Percentiles rank a stretch among this genome's conserved stretches.
These are phyloP conservation scores for Cystobasidium slooffiae DNA, from an alignment of 1,284 basidiomycete species.

Conservation along the genomic window DNA sequence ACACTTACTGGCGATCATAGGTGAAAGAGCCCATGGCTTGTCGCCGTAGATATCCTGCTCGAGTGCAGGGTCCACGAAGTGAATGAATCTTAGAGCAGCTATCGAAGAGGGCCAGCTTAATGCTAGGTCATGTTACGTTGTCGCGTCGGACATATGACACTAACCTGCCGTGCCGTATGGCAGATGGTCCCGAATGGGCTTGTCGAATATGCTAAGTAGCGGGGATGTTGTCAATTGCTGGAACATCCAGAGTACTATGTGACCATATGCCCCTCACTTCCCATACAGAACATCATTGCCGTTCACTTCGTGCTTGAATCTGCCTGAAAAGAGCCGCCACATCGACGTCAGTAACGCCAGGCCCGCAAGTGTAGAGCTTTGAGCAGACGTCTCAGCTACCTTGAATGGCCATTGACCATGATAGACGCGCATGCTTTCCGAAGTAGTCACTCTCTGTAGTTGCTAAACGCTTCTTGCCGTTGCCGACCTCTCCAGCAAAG, in stretches of 20 bases:
- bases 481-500: slow-evolving; percentile 34
- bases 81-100: slow-evolving; percentile 50
- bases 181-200: slow-evolving; percentile 42
- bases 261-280: slow-evolving; percentile 3
- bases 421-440: slow-evolving; percentile 30
- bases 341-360: slow-evolving; percentile 11
- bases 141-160: neutral
- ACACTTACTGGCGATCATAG: slow-evolving; percentile 49
- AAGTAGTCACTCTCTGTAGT: slow-evolving; percentile 41
- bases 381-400: slow-evolving; percentile 6
- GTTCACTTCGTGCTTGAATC: slow-evolving; percentile 39
- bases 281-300: slow-evolving; percentile 41
- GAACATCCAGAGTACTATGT: neutral
- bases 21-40: slow-evolving; percentile 52
- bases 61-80: slow-evolving; percentile 51
- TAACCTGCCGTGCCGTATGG: slow-evolving; percentile 44
- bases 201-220: slow-evolving; percentile 35
- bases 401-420: slow-evolving; percentile 44
- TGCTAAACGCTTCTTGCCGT: slow-evolving; percentile 18
- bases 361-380: neutral
- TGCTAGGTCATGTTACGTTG: neutral
- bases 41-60: slow-evolving; percentile 52
- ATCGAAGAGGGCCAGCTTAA: neutral
- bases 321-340: slow-evolving; percentile 10
- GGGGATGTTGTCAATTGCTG: neutral